phyloP scores from a whole-genome alignment of 1,139 yeast species.

The Candida labiduridarum region DNA sequence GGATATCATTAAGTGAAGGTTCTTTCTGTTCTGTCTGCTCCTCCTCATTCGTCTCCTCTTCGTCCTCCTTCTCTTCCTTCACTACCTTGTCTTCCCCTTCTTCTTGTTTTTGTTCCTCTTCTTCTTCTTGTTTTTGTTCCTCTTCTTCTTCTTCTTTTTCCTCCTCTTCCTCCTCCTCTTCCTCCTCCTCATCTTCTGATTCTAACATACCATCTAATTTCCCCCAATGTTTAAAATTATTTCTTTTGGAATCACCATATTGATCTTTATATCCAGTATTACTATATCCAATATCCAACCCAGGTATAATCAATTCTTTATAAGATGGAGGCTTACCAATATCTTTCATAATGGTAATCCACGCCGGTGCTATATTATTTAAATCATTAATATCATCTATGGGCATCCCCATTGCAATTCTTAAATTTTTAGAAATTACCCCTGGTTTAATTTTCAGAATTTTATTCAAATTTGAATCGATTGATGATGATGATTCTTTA shows the following conservation, averaged over 20 bases:
- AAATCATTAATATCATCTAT: conserved; percentile 36
- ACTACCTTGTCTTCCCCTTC: conserved; percentile 21
- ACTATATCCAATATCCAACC: conserved; percentile 44
- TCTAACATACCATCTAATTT: conserved; percentile 38
- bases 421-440: conserved; percentile 55
- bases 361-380: conserved; percentile 63
- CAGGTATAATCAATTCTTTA: conserved; percentile 62
- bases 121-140: conserved; percentile 22
- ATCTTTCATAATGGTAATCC: conserved; percentile 73
- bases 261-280: conserved; percentile 39
- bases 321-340: conserved; percentile 89
- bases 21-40: not conserved
- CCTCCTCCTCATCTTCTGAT: conserved; percentile 24
- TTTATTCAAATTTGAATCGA: conserved; percentile 46
- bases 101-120: conserved; percentile 21
- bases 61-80: conserved; percentile 17
- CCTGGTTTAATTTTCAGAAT: conserved; percentile 64
- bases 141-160: conserved; percentile 23
- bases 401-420: conserved; percentile 71
- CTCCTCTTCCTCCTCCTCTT: conserved; percentile 23
- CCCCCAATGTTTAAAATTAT: conserved; percentile 42
- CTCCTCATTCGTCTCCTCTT: conserved; percentile 2
- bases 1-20: conserved; percentile 4
- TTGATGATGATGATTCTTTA: conserved; percentile 56
- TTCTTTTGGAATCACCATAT: conserved; percentile 18